A percentile compares a stretch with the other conserved stretches of the same genome.
Evolutionary conservation across 78 protist species (phyloP).

Genomic region (Blattamonas nauphoetae): DNA sequence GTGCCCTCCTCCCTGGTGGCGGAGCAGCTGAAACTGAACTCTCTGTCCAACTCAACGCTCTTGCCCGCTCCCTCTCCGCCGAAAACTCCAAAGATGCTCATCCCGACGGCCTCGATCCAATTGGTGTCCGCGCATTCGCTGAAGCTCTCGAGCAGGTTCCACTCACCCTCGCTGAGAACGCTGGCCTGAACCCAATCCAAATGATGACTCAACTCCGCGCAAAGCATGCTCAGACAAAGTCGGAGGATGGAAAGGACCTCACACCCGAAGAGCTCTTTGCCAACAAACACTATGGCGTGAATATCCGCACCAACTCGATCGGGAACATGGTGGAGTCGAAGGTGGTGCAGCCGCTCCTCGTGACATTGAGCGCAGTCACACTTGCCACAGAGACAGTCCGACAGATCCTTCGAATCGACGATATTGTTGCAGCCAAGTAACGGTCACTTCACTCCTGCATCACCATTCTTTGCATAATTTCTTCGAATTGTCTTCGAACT

Average conservation of each 20-base stretch:
- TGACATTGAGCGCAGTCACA: constrained; percentile 68
- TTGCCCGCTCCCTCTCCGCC: constrained; percentile 28
- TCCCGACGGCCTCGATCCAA: constrained; percentile 50
- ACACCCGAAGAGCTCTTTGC: not conserved
- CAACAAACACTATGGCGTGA: not conserved
- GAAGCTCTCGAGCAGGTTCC: constrained; percentile 96
- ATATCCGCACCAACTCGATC: constrained; percentile 23
- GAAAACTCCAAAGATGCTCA: not conserved
- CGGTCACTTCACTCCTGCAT: not conserved
- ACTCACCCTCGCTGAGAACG: constrained; percentile 97
- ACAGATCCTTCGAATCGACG: constrained; percentile 93
- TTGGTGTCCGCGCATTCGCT: constrained; percentile 84
- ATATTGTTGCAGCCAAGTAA: constrained; percentile 50
- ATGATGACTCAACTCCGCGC: constrained; percentile 27
- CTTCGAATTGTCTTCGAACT: too few relatives aligned
- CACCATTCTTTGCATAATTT: too few relatives aligned
- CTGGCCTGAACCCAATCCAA: constrained; percentile 91
- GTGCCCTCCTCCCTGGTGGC: constrained; percentile 89
- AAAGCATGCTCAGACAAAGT: not conserved
- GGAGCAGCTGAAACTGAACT: constrained; percentile 91
- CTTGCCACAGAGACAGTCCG: constrained; percentile 97
- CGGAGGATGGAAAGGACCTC: not conserved
- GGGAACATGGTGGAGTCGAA: constrained; percentile 82
- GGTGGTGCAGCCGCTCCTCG: constrained; percentile 95
- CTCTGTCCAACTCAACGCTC: constrained; percentile 52